These are phyloP conservation scores for Penicillium freii DNA, from an alignment of 2,329 filamentous ascomycete species.

Conservation along the genomic window DNA sequence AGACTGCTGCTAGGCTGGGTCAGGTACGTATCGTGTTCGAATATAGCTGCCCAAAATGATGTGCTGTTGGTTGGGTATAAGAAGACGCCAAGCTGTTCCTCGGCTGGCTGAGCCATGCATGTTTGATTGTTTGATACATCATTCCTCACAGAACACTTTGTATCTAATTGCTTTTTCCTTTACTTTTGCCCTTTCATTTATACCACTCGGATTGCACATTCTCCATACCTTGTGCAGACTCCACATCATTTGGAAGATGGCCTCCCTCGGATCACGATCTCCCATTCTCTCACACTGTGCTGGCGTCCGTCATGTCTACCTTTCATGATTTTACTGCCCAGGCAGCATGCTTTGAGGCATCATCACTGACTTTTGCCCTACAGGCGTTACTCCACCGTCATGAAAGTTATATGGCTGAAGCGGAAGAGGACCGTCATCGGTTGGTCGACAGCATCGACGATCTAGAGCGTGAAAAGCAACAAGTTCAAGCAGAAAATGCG, in stretches of 20 bases:
- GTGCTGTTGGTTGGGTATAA: constrained; percentile 6
- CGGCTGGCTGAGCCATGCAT: constrained; percentile 20
- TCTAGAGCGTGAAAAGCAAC: constrained; percentile 70
- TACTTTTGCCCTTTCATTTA: neutral
- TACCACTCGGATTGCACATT: neutral
- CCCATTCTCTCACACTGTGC: constrained; percentile 31
- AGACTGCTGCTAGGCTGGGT: constrained; percentile 80
- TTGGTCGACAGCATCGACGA: constrained; percentile 71
- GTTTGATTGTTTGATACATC: constrained; percentile 22
- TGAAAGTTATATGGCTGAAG: constrained; percentile 90
- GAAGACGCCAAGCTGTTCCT: constrained; percentile 2
- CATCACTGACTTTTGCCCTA: constrained; percentile 68
- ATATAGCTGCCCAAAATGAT: constrained; percentile 3
- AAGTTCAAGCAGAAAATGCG: constrained; percentile 74
- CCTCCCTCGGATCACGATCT: constrained; percentile 20
- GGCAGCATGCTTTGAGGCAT: constrained; percentile 26
- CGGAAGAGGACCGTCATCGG: constrained; percentile 76
- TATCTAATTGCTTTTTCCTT: constrained; percentile 9
- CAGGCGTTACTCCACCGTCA: constrained; percentile 90
- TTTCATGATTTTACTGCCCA: constrained; percentile 23
- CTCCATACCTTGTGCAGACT: neutral
- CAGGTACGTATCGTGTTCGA: constrained; percentile 67
- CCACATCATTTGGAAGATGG: constrained; percentile 20
- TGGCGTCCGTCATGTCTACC: constrained; percentile 32
- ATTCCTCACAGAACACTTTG: constrained; percentile 14